phyloP scores from a whole-genome alignment of 768 basidiomycete species.

The Leccinum pellstonianum region DNA sequence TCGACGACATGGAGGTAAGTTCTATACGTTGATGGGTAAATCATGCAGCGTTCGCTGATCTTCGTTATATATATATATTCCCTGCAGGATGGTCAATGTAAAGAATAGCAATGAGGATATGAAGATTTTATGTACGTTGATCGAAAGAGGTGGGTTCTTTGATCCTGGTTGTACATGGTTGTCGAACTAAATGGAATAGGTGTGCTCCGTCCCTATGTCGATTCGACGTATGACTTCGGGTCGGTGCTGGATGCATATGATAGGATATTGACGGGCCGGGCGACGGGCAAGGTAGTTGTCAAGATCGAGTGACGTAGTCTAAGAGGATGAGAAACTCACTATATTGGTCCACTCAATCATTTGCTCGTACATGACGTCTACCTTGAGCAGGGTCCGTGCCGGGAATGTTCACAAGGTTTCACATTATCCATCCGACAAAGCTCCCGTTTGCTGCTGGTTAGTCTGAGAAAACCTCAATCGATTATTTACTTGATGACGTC shows the following conservation, averaged over 20 bases:
- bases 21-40: no score
- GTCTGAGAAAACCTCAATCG: no score
- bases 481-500: no score
- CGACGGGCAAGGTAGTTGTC: slow-evolving; percentile 68
- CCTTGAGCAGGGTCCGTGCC: no score
- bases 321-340: background rate
- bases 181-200: slow-evolving; percentile 35
- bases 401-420: no score
- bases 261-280: slow-evolving; percentile 50
- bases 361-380: no score
- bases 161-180: background rate
- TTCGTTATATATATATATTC: background rate
- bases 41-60: background rate
- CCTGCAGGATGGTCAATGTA: slow-evolving; percentile 28
- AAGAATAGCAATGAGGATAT: slow-evolving; percentile 36
- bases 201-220: slow-evolving; percentile 49
- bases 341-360: no score
- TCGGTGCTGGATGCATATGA: slow-evolving; percentile 64
- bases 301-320: slow-evolving; percentile 37
- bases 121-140: slow-evolving; percentile 34
- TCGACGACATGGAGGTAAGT: no score
- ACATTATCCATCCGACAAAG: no score
- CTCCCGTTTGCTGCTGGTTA: no score
- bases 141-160: slow-evolving; percentile 41
- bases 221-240: slow-evolving; percentile 57